Evolutionary conservation across 1,284 basidiomycete genomes (phyloP).

Genomic region (Apiotrichum siamense): DNA sequence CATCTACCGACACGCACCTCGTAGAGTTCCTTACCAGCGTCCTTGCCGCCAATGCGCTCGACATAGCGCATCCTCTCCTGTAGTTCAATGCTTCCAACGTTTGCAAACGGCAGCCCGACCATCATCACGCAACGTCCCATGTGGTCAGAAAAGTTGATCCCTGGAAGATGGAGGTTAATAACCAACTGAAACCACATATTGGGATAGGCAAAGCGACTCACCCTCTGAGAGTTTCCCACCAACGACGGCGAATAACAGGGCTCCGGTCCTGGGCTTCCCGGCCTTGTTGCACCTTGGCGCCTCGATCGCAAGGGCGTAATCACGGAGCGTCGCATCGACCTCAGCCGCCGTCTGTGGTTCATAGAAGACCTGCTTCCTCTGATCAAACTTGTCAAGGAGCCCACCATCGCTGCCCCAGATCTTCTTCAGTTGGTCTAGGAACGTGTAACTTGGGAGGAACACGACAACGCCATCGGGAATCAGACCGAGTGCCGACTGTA

Average conservation of each 20-base stretch:
- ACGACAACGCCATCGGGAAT: slow-evolving; percentile 85
- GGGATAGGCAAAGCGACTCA: slow-evolving; percentile 10
- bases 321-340: slow-evolving; percentile 70
- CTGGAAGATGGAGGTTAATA: slow-evolving; percentile 22
- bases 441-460: slow-evolving; percentile 89
- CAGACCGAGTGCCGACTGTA: slow-evolving; percentile 70
- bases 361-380: slow-evolving; percentile 77
- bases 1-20: slow-evolving; percentile 45
- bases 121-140: slow-evolving; percentile 84
- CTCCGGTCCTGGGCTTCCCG: slow-evolving; percentile 6
- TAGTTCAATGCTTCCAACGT: slow-evolving; percentile 81
- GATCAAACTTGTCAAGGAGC: slow-evolving; percentile 57
- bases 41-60: slow-evolving; percentile 53
- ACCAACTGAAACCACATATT: not conserved
- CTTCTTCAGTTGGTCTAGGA: slow-evolving; percentile 62
- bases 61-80: slow-evolving; percentile 87
- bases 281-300: not conserved
- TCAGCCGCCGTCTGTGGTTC: slow-evolving; percentile 73
- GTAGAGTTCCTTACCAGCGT: slow-evolving; percentile 77
- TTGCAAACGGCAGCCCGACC: slow-evolving; percentile 89
- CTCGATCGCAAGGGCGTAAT: slow-evolving; percentile 62
- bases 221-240: slow-evolving; percentile 86
- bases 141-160: slow-evolving; percentile 89
- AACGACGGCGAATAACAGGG: slow-evolving; percentile 3
- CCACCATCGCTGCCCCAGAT: slow-evolving; percentile 61